Base-by-base conservation (phyloP, 495 filamentous ascomycete genomes). In the Patellaria atrata region DNA sequence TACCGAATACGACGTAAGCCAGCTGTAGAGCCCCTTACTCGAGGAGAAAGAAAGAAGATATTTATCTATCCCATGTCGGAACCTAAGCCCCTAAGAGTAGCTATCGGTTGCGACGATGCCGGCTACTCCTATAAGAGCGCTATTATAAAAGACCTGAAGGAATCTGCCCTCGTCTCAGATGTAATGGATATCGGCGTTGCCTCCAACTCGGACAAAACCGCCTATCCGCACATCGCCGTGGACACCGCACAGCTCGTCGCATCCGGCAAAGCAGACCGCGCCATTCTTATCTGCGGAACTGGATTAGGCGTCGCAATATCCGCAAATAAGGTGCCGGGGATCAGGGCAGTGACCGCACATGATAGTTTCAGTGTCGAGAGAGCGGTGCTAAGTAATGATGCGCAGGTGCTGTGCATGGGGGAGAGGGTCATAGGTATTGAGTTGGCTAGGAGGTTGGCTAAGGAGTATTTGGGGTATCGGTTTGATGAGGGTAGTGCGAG, bases 371-470 rank as follows among this genome's bases (percentile, higher is more conserved):
- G 69, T 29, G 81, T 91, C 26, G 82, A 91, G 66, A 63, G 81
- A 29, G 75, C 77, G 10, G 71, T 87, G 11, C 58, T 85, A 48
- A 82, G 77, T 61, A 87, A 87, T 58, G 75, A 91, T 57, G 80
- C 79, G 16, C 82, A 91, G 57, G 82, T 91, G 23, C 68, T 91
- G 18, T 91, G 82, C 59, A 77, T 91, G 67, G 82, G 82, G 2
- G 78, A 91, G 63, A 63, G 82, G 23, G 82, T 91, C 5, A 69
- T 91, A 18, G 82, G 82, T 0, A 50, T 85, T 20, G 82, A 91
- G 51, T 56, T 91, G 20, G 82, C 82, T 23, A 66, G 79, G 53
- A 64, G 77, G 53, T 57, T 91, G 41, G 82, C 75, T 10, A 72
- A 68, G 47, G 82, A 87, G 62, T 91, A 79, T 79, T 50, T 91